These are phyloP conservation scores for Fagus crenata DNA, from an alignment of 306 rosid genomes.

Conservation along the genomic window DNA sequence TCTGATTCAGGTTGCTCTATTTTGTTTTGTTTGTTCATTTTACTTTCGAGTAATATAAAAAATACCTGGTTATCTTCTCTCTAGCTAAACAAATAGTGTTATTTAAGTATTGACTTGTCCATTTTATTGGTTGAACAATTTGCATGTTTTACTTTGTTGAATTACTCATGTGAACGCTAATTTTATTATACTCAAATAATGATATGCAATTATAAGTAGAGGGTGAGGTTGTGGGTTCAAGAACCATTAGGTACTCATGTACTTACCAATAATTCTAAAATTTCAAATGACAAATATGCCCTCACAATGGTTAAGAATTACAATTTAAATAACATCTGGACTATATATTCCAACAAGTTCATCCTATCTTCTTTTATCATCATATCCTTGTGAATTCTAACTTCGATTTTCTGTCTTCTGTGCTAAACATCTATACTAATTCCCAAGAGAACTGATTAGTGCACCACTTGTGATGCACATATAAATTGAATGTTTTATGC, in stretches of 20 bases:
- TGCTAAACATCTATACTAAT: background rate
- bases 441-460: background rate
- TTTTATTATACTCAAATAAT: no score
- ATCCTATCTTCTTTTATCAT: background rate
- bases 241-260: no score
- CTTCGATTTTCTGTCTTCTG: background rate
- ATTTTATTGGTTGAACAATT: background rate
- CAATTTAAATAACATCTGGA: no score
- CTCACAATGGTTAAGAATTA: no score
- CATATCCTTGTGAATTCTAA: background rate
- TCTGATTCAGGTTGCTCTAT: slow-evolving; percentile 63
- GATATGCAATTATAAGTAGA: no score
- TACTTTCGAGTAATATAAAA: background rate
- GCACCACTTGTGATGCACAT: background rate
- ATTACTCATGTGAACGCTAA: background rate
- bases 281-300: no score
- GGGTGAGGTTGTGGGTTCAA: no score
- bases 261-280: no score
- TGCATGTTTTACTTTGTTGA: background rate
- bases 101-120: background rate
- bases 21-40: background rate
- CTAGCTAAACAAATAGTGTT: slow-evolving; percentile 2
- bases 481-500: background rate
- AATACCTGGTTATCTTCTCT: background rate
- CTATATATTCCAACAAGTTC: no score